A percentile compares a stretch with the other conserved stretches of the same genome.
phyloP scores from a whole-genome alignment of 2,329 filamentous ascomycete species.

The Hawksworthiomyces lignivorus region DNA sequence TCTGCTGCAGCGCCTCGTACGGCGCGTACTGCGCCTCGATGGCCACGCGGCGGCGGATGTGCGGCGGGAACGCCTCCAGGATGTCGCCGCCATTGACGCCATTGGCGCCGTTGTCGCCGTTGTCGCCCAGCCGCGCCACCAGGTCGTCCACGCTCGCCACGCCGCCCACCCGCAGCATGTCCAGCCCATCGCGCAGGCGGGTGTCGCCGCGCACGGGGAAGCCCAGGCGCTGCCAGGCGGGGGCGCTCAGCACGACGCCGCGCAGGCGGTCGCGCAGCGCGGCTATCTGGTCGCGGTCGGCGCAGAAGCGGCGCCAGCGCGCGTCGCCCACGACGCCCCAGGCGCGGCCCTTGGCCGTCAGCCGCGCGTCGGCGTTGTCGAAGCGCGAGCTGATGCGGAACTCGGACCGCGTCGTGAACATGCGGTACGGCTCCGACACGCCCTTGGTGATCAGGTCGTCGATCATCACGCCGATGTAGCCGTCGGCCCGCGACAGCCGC shows the following conservation, averaged over 20 bases:
- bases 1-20: conserved; percentile 67
- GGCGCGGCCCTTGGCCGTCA: conserved; percentile 69
- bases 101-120: background rate
- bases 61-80: conserved; percentile 44
- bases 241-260: conserved; percentile 4
- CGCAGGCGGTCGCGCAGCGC: conserved; percentile 55
- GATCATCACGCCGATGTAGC: conserved; percentile 98
- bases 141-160: conserved; percentile 45
- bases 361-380: conserved; percentile 85
- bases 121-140: conserved; percentile 45
- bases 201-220: conserved; percentile 23
- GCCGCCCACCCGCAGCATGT: conserved; percentile 64
- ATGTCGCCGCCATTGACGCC: background rate
- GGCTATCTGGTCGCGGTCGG: conserved; percentile 59
- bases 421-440: conserved; percentile 92
- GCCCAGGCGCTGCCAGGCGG: conserved; percentile 24
- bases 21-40: conserved; percentile 84
- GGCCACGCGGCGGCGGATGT: conserved; percentile 60
- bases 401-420: conserved; percentile 95
- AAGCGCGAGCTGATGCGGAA: conserved; percentile 88
- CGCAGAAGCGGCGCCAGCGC: conserved; percentile 65
- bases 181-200: conserved; percentile 62
- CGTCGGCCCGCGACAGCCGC: conserved; percentile 71
- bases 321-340: conserved; percentile 72
- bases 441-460: conserved; percentile 96